Evolutionary conservation across 2,329 filamentous ascomycete genomes (phyloP), one percentile per base, ranked within the genome.

Genomic region (Clarireedia sp.): DNA sequence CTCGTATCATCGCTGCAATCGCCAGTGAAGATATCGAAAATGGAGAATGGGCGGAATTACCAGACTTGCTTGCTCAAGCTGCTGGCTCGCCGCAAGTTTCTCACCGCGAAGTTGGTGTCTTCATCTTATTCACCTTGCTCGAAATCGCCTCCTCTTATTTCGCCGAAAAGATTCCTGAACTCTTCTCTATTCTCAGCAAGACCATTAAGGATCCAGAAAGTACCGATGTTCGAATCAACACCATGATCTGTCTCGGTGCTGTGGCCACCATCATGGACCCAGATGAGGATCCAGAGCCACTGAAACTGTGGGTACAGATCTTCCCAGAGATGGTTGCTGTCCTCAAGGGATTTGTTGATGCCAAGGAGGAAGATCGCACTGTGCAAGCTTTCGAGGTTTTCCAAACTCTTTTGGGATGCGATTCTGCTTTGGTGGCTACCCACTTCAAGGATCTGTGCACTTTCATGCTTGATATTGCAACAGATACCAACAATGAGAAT

Each of bases 361-460:
- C 81, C 56, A 81, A 82, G 56, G 87, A 96, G 65, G 91, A 96
- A 65, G 91, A 96, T 69, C 86, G 87, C 69, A 85, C 88, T 64
- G 89, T 92, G 77, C 85, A 92, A 69, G 83, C 90, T 24, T 99
- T 97, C 65, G 94, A 97, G 70, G 90, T 96, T 63, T 96, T 97
- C 81, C 94, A 97, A 76, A 94, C 89, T 50, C 85, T 96, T 66
- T 81, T 99, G 53, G 88, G 87, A 61, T 96, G 90, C 70, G 92
- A 96, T 70, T 87, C 89, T 29, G 82, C 89, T 47, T 81, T 97
- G 50, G 77, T 97, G 51, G 87, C 86, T 62, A 78, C 82, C 54
- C 91, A 96, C 74, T 89, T 99, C 68, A 89, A 86, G 69, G 90
- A 96, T 66, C 80, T 99, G 8, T 79, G 96, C 58, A 82, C 87